Base-by-base conservation (phyloP, 2,329 filamentous ascomycete genomes). In the Chaetomiaceae sp. region DNA sequence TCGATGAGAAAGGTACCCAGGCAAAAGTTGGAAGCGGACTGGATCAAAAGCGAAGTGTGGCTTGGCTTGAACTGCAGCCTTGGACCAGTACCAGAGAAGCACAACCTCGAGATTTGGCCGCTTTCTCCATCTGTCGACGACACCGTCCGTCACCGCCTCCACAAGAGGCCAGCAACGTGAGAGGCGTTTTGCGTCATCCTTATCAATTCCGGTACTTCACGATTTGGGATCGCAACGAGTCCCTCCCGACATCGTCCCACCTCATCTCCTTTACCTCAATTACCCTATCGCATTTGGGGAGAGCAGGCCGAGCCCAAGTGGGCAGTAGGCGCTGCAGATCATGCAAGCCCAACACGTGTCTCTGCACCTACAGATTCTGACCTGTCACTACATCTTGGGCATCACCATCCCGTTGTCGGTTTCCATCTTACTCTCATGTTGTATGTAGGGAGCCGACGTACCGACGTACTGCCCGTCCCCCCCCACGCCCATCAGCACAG, bases 261-360 rank as follows among this genome's bases (percentile, higher is more conserved):
- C 14, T 13, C 35, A 7, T 13, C 23, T 25, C 12, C 17, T 47
- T 23, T 19, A 12, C 19, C 20, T 16, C 14, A 17, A 12, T 27
- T 27, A n/a, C 25, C 25, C 25, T 27, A 27, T 27, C 25, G 6
- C 25, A 6, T 6, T 27, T 12, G 6, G 6, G 35, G 38, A 48
- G 38, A n/a, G 9, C 38, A 2, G 7, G 30, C 35, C 31, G 16
- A 19, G 13, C 30, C 16, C 20, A n/a, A 42, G 30, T 37, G 38
- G 44, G 20, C 38, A 35, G 31, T 21, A 20, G 16, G 9, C 31
- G 8, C 5, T 16, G 31, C 27, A 48, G 38, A 48, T 48, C 46
- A 41, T 48, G 31, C 46, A 48, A 27, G 39, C 31, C 38, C 20
- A 42, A 42, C 46, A 43, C 38, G 46, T 48, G 46, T 21, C 30